Percentiles rank a stretch among this genome's conserved stretches.
phyloP scores from a whole-genome alignment of 768 basidiomycete species.

The Hygrocybe coccinea region DNA sequence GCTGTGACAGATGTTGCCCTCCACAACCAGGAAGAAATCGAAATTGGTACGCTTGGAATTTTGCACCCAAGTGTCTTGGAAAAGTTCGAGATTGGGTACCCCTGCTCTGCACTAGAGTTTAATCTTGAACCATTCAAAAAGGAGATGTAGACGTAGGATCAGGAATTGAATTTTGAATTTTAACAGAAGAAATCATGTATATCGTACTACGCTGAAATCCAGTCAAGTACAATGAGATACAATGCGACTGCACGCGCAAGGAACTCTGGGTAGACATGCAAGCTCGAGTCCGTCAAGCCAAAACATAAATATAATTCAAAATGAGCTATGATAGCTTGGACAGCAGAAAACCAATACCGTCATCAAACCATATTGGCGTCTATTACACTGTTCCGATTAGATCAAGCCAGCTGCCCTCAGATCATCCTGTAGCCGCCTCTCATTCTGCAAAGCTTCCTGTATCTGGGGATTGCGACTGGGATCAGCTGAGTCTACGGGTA shows the following conservation, averaged over 20 bases:
- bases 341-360: background rate
- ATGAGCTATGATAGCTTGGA: background rate
- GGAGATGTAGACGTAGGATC: conserved; percentile 54
- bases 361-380: background rate
- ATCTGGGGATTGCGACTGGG: conserved; percentile 40
- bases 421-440: conserved; percentile 54
- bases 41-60: conserved; percentile 88
- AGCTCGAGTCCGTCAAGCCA: background rate
- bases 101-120: conserved; percentile 93
- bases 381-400: conserved; percentile 25
- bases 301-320: background rate
- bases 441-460: conserved; percentile 46
- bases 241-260: background rate
- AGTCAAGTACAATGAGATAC: conserved; percentile 7
- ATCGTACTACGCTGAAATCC: too few species aligned
- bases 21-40: conserved; percentile 49
- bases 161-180: too few species aligned
- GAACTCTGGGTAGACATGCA: background rate
- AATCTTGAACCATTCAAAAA: conserved; percentile 92
- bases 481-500: conserved; percentile 39
- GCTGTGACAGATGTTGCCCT: conserved; percentile 22
- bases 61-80: conserved; percentile 87
- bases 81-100: conserved; percentile 91
- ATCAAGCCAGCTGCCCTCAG: conserved; percentile 63
- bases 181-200: background rate